Evolutionary conservation across 225 moss, liverwort and hornwort species (phyloP).

Genomic region (Marchantia paleacea): DNA sequence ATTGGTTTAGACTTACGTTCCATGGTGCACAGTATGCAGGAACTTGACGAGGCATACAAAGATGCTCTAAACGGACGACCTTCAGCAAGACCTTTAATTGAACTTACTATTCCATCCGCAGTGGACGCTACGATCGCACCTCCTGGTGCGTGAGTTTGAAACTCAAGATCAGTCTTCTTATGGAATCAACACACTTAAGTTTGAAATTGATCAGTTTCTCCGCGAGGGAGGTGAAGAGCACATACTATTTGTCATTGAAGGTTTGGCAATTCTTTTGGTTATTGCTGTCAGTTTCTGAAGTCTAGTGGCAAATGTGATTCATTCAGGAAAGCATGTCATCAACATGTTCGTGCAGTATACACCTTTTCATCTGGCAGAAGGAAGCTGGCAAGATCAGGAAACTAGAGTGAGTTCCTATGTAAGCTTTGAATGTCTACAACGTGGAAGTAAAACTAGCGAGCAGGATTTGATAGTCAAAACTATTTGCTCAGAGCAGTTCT

Average conservation of each 20-base stretch:
- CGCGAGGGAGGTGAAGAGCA: too few species aligned
- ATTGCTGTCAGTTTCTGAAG: background rate
- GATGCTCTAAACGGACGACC: slow-evolving; percentile 73
- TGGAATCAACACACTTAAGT: too few species aligned
- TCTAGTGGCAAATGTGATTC: background rate
- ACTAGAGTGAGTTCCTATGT: slow-evolving; percentile 54
- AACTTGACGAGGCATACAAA: slow-evolving; percentile 71
- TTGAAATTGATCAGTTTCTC: too few species aligned
- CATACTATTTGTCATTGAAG: too few species aligned
- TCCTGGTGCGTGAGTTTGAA: slow-evolving; percentile 46
- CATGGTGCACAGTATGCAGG: slow-evolving; percentile 61
- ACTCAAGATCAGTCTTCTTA: background rate
- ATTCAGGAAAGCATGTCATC: slow-evolving; percentile 81
- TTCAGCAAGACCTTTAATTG: slow-evolving; percentile 71
- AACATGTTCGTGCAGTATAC: slow-evolving; percentile 93
- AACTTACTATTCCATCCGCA: slow-evolving; percentile 90
- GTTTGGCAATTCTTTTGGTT: too few species aligned
- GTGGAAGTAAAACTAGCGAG: too few species aligned
- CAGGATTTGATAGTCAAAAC: too few species aligned
- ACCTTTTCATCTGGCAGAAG: slow-evolving; percentile 61
- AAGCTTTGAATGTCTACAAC: too few species aligned
- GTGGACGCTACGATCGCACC: slow-evolving; percentile 80
- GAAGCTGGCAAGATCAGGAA: slow-evolving; percentile 66
- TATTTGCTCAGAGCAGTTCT: too few species aligned
- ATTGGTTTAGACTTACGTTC: background rate